A percentile compares a stretch with the other conserved stretches of the same genome.
Conservation (phyloP, 345 rosid species). For the Eucalyptus dawsonii region DNA sequence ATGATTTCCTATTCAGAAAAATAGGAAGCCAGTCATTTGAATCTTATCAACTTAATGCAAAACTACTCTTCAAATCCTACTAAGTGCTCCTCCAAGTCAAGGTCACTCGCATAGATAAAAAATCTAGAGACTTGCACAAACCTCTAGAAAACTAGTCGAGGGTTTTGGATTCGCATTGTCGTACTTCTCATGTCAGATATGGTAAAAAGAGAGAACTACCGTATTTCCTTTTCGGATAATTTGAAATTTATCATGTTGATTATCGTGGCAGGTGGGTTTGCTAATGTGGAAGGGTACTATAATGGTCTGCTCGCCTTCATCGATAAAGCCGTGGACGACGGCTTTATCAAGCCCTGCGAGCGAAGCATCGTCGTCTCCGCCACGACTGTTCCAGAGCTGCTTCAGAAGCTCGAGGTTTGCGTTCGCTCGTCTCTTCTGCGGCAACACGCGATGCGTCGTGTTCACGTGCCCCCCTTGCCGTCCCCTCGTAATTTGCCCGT, state of each 20-base stretch:
- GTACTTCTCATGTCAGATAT: neutral
- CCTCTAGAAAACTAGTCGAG: neutral
- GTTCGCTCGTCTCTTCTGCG: neutral
- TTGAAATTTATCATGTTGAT: neutral
- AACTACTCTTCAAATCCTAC: too few relatives aligned
- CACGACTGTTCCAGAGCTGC: constrained; percentile 33
- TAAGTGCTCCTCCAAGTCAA: too few relatives aligned
- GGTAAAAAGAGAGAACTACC: neutral
- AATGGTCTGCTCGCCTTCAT: constrained; percentile 24
- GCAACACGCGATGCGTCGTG: neutral
- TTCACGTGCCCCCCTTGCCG: neutral
- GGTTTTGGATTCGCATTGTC: neutral
- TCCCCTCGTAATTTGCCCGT: neutral
- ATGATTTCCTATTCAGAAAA: too few relatives aligned
- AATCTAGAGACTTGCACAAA: neutral
- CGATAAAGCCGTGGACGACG: constrained; percentile 40
- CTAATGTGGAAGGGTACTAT: constrained; percentile 36
- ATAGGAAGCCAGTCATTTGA: neutral
- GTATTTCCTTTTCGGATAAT: neutral
- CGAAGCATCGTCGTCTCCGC: constrained; percentile 55
- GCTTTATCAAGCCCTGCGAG: constrained; percentile 41
- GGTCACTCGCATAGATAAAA: too few relatives aligned
- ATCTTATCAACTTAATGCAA: neutral
- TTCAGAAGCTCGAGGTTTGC: constrained; percentile 49
- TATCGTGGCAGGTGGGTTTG: constrained; percentile 24